These are phyloP conservation scores for Pachysolen tannophilus DNA, from an alignment of 805 yeast genomes.

Conservation along the genomic window DNA sequence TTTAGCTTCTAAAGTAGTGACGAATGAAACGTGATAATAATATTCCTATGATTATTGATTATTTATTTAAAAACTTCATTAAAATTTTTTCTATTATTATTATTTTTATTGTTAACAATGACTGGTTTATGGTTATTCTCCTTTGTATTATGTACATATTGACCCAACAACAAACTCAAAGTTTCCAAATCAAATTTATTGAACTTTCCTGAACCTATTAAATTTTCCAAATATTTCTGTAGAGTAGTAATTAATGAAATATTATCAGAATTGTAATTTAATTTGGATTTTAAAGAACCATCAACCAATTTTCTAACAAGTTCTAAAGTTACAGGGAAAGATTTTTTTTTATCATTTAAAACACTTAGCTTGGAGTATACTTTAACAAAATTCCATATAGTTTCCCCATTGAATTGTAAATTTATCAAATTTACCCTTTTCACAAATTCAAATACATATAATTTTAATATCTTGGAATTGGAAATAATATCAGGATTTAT, in stretches of 20 bases:
- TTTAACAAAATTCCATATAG: conserved; percentile 57
- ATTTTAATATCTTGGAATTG: conserved; percentile 41
- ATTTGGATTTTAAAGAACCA: conserved; percentile 42
- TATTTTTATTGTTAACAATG: too few species aligned
- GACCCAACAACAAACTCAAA: conserved; percentile 39
- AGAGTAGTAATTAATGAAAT: conserved; percentile 34
- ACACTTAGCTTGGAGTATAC: conserved; percentile 36
- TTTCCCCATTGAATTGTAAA: conserved; percentile 49
- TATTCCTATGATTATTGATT: too few species aligned
- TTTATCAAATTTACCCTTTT: conserved; percentile 46
- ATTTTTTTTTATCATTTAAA: conserved; percentile 19
- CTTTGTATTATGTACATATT: conserved; percentile 6
- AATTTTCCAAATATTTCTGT: conserved; percentile 43
- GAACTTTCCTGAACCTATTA: conserved; percentile 41
- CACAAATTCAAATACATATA: conserved; percentile 41
- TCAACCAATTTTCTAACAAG: conserved; percentile 45
- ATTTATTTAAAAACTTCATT: too few species aligned
- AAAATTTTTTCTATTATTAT: too few species aligned
- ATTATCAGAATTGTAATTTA: conserved; percentile 42
- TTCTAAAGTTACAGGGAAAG: conserved; percentile 21
- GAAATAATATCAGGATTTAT: conserved; percentile 59
- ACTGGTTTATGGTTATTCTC: too few species aligned
- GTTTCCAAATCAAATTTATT: conserved; percentile 34
- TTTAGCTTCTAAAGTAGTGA: too few species aligned
- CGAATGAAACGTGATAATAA: too few species aligned